Conservation (phyloP, 257 asterid genomes). For the Perilla frutescens region DNA sequence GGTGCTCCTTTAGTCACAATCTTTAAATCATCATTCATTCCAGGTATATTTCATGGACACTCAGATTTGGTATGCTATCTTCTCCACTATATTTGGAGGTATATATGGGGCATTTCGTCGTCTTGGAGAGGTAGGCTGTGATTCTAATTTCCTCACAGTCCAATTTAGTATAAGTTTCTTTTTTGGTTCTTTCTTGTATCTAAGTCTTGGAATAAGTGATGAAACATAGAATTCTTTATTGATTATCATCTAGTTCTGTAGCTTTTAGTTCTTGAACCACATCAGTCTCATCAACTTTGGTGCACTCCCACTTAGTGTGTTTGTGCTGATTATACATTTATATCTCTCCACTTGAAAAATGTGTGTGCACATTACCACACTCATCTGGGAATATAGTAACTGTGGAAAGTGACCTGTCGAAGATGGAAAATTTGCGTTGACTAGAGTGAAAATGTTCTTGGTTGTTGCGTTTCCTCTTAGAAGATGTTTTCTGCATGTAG, state of each 20-base stretch:
- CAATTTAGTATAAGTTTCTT: not conserved
- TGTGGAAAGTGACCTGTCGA: not conserved
- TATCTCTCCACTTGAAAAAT: conserved; percentile 5
- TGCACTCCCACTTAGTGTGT: conserved; percentile 13
- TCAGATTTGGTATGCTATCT: conserved; percentile 98
- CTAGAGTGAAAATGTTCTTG: not conserved
- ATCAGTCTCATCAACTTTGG: not conserved
- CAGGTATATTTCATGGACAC: conserved; percentile 99
- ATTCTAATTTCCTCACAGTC: conserved; percentile 20
- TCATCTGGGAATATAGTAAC: conserved; percentile 13
- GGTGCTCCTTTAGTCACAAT: conserved; percentile 29
- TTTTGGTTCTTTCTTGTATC: not conserved
- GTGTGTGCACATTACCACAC: not conserved
- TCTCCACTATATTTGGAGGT: conserved; percentile 97
- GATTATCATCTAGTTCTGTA: not conserved
- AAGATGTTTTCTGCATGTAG: not conserved
- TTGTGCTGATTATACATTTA: not conserved
- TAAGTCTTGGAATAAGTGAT: not conserved
- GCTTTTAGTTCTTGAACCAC: conserved; percentile 7
- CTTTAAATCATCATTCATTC: conserved; percentile 36
- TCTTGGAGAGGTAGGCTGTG: conserved; percentile 86
- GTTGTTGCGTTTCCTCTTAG: not conserved
- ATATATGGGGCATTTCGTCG: conserved; percentile 99
- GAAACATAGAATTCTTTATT: not conserved
- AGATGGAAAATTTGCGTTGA: not conserved